phyloP scores from a whole-genome alignment of 2,329 filamentous ascomycete genomes.

The Alternaria brassicae region DNA sequence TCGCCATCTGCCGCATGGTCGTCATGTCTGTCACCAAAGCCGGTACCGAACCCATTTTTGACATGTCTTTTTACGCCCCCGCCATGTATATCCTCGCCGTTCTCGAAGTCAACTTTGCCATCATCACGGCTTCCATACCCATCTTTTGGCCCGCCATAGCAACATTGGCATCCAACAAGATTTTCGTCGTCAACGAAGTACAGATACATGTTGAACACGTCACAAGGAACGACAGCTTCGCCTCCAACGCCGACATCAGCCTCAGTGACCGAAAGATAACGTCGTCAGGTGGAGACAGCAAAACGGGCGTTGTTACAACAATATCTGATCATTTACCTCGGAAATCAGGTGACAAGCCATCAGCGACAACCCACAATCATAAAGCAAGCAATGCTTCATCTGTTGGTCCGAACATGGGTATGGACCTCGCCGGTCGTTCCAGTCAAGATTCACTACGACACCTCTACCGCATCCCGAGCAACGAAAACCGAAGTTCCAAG shows the following conservation, averaged over 20 bases:
- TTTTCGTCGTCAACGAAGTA: constrained; percentile 51
- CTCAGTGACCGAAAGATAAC: constrained; percentile 24
- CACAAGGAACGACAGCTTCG: constrained; percentile 23
- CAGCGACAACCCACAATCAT: constrained; percentile 9
- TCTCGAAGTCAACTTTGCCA: constrained; percentile 50
- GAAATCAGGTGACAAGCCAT: constrained; percentile 2
- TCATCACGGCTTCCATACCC: constrained; percentile 47
- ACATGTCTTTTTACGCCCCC: constrained; percentile 42
- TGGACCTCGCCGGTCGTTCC: constrained; percentile 21
- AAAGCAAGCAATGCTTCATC: constrained; percentile 24
- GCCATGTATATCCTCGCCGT: constrained; percentile 44
- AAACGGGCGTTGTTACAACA: constrained; percentile 22
- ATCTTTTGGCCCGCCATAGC: constrained; percentile 50
- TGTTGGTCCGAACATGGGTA: constrained; percentile 18
- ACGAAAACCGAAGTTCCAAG: constrained; percentile 1
- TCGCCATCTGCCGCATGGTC: constrained; percentile 42
- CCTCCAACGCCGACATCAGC: constrained; percentile 21
- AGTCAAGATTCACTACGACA: constrained; percentile 39
- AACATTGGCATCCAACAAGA: constrained; percentile 42
- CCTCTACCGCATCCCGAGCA: constrained; percentile 21
- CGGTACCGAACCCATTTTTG: constrained; percentile 41
- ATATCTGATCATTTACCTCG: constrained; percentile 15
- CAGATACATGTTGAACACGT: constrained; percentile 42
- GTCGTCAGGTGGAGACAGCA: constrained; percentile 10
- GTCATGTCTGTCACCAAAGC: constrained; percentile 37